Evolutionary conservation across 1,284 basidiomycete species (phyloP).

Genomic region (Blastosporella zonata): DNA sequence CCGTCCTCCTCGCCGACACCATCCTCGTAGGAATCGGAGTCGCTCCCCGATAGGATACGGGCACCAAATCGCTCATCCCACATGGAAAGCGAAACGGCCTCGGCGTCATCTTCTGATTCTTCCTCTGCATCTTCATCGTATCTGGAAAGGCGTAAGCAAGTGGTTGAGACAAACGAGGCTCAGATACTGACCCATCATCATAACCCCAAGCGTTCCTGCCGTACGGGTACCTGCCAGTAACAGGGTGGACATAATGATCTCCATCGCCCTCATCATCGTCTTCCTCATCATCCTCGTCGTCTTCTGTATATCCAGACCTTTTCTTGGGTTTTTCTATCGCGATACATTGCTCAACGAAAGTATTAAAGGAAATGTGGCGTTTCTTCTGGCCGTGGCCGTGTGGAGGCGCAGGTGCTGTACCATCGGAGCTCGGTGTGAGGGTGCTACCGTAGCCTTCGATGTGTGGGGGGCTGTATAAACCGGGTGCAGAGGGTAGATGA

Average conservation of each 20-base stretch:
- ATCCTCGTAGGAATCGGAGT: slow-evolving; percentile 45
- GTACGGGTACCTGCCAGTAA: slow-evolving; percentile 16
- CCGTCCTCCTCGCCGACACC: slow-evolving; percentile 25
- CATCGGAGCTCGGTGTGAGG: slow-evolving; percentile 16
- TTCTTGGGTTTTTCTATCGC: slow-evolving; percentile 78
- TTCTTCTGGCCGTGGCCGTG: slow-evolving; percentile 37
- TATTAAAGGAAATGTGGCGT: slow-evolving; percentile 96
- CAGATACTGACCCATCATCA: slow-evolving; percentile 64
- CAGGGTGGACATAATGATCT: slow-evolving; percentile 2
- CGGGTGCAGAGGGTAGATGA: slow-evolving; percentile 15
- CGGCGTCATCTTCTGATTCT: slow-evolving; percentile 35
- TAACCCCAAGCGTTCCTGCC: slow-evolving; percentile 34
- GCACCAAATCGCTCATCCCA: slow-evolving; percentile 29
- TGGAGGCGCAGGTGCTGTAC: slow-evolving; percentile 16
- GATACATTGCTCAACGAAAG: slow-evolving; percentile 96
- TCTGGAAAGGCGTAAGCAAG: slow-evolving; percentile 28
- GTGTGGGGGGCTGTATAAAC: slow-evolving; percentile 7
- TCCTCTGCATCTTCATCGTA: slow-evolving; percentile 66
- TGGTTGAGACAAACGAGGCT: neutral
- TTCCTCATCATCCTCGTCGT: slow-evolving; percentile 37
- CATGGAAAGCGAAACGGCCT: slow-evolving; percentile 29
- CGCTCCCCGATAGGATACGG: slow-evolving; percentile 32
- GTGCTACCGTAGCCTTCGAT: slow-evolving; percentile 19
- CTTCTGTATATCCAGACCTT: slow-evolving; percentile 28
- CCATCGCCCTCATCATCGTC: slow-evolving; percentile 31